Percentiles rank a stretch among this genome's conserved stretches.
Conservation (phyloP, 257 asterid genomes). For the Lycium barbarum region DNA sequence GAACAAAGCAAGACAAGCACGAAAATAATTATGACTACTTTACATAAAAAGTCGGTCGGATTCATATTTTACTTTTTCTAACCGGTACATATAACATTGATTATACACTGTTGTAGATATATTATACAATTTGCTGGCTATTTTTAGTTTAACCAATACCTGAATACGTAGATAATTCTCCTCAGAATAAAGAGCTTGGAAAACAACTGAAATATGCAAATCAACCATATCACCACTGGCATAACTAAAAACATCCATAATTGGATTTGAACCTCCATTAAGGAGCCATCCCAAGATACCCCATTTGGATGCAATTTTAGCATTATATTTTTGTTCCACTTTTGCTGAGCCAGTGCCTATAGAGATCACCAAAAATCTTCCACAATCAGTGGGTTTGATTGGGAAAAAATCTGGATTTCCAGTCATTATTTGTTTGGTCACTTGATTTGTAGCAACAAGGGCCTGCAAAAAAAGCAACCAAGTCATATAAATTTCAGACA, state of each 20-base stretch:
- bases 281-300: slow-evolving; percentile 56
- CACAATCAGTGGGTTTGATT: not conserved
- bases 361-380: slow-evolving; percentile 49
- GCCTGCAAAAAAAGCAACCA: not conserved
- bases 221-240: slow-evolving; percentile 68
- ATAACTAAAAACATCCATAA: slow-evolving; percentile 57
- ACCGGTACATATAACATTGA: too few species aligned
- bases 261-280: slow-evolving; percentile 48
- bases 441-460: slow-evolving; percentile 18
- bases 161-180: slow-evolving; percentile 61
- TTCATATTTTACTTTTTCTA: too few species aligned
- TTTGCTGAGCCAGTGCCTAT: slow-evolving; percentile 62
- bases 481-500: not conserved
- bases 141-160: slow-evolving; percentile 32
- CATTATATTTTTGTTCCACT: slow-evolving; percentile 44
- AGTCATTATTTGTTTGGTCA: not conserved
- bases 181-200: slow-evolving; percentile 49
- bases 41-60: too few species aligned
- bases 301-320: slow-evolving; percentile 53
- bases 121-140: too few species aligned
- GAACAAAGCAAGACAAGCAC: too few species aligned
- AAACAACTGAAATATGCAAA: slow-evolving; percentile 50
- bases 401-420: not conserved
- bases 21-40: too few species aligned
- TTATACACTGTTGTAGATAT: too few species aligned